Evolutionary conservation across 805 yeast species (phyloP).

Genomic region (Sungouiozyma intestinalis): DNA sequence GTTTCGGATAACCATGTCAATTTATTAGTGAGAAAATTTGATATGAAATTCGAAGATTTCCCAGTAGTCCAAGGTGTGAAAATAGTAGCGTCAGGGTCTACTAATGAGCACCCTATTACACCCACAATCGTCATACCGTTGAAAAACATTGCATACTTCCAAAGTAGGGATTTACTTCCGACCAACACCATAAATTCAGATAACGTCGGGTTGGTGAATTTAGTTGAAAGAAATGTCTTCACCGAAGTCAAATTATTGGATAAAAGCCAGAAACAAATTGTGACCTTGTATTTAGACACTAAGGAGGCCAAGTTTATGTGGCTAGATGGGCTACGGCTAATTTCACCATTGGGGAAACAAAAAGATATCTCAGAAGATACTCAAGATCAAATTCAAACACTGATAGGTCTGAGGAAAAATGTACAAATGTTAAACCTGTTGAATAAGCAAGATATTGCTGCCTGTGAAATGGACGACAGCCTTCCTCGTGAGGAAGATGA

Average conservation of each 20-base stretch:
- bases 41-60: slow-evolving; percentile 33
- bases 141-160: slow-evolving; percentile 40
- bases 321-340: slow-evolving; percentile 64
- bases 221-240: slow-evolving; percentile 47
- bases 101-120: slow-evolving; percentile 3
- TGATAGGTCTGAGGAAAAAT: slow-evolving; percentile 37
- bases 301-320: slow-evolving; percentile 58
- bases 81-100: slow-evolving; percentile 6
- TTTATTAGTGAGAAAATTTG: slow-evolving; percentile 50
- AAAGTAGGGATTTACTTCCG: slow-evolving; percentile 38
- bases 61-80: slow-evolving; percentile 57
- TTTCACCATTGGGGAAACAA: slow-evolving; percentile 27
- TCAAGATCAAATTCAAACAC: slow-evolving; percentile 33
- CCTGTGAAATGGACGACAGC: background rate
- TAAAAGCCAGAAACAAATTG: slow-evolving; percentile 32
- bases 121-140: slow-evolving; percentile 38
- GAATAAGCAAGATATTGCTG: slow-evolving; percentile 10
- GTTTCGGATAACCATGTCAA: slow-evolving; percentile 58
- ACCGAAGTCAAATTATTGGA: slow-evolving; percentile 45
- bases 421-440: slow-evolving; percentile 39
- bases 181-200: slow-evolving; percentile 12
- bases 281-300: slow-evolving; percentile 62
- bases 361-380: slow-evolving; percentile 34
- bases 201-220: slow-evolving; percentile 36
- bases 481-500: slow-evolving; percentile 14